Conservation (phyloP, 225 moss, liverwort and hornwort species). For the Asterella californica region DNA sequence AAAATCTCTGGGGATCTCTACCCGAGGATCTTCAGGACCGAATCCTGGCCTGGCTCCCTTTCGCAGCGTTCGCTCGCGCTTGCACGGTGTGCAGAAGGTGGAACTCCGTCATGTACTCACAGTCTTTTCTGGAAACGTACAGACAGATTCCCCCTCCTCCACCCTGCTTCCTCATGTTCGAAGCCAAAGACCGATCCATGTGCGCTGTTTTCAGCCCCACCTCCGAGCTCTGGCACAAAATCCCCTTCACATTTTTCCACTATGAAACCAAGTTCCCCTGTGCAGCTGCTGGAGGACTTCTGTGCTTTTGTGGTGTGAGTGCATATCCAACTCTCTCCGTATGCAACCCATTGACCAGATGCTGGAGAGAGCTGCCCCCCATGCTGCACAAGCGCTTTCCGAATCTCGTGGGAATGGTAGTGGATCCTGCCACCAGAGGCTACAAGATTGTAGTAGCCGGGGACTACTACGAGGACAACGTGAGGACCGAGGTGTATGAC, state of each 20-base stretch:
- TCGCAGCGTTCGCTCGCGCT: constrained; percentile 85
- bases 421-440: constrained; percentile 72
- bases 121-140: constrained; percentile 96
- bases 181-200: constrained; percentile 98
- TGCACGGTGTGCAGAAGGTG: constrained; percentile 85
- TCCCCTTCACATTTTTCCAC: constrained; percentile 97
- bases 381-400: constrained; percentile 99
- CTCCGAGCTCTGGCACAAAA: constrained; percentile 89
- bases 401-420: constrained; percentile 98
- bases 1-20: constrained; percentile 76
- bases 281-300: constrained; percentile 87
- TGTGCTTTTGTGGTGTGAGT: constrained; percentile 97
- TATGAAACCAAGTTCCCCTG: constrained; percentile 98
- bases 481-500: constrained; percentile 95
- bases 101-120: constrained; percentile 98
- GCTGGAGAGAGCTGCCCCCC: constrained; percentile 97
- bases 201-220: constrained; percentile 84
- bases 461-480: constrained; percentile 97
- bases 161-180: constrained; percentile 98
- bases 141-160: constrained; percentile 75
- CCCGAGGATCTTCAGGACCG: constrained; percentile 95
- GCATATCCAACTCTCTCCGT: constrained; percentile 96
- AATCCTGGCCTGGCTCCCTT: constrained; percentile 90
- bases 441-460: constrained; percentile 99
- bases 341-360: constrained; percentile 91